phyloP scores from a whole-genome alignment of 1,284 basidiomycete species.

The Malassezia sympodialis region DNA sequence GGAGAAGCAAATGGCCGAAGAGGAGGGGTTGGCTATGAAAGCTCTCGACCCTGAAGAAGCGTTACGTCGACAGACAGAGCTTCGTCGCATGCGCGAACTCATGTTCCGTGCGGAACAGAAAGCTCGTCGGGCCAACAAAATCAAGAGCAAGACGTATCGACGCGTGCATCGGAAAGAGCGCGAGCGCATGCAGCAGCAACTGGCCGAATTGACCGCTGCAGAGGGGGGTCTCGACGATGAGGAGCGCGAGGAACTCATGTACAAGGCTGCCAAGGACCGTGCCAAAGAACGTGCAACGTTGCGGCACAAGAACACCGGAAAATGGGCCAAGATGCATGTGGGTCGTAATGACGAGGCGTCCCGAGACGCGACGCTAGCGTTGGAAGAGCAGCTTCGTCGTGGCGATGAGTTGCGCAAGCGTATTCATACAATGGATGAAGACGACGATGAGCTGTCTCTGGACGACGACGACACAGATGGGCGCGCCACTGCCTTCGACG shows the following conservation, averaged over 20 bases:
- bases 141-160: slow-evolving; percentile 88
- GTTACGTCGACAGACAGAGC: slow-evolving; percentile 64
- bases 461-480: slow-evolving; percentile 11
- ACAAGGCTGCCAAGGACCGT: slow-evolving; percentile 63
- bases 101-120: slow-evolving; percentile 88
- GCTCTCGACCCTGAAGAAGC: slow-evolving; percentile 75
- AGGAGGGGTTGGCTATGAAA: slow-evolving; percentile 71
- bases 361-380: slow-evolving; percentile 31
- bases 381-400: slow-evolving; percentile 33
- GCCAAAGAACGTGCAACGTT: slow-evolving; percentile 43
- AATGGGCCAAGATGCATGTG: slow-evolving; percentile 41
- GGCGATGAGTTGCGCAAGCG: slow-evolving; percentile 28
- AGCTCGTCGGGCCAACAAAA: slow-evolving; percentile 80
- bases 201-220: slow-evolving; percentile 42
- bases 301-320: slow-evolving; percentile 47
- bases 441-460: slow-evolving; percentile 19
- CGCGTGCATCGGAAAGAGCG: slow-evolving; percentile 71
- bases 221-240: slow-evolving; percentile 35
- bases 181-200: slow-evolving; percentile 52
- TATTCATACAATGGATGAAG: slow-evolving; percentile 27
- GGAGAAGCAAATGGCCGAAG: slow-evolving; percentile 62
- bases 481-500: slow-evolving; percentile 25
- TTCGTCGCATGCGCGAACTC: slow-evolving; percentile 78
- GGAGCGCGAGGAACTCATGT: slow-evolving; percentile 52
- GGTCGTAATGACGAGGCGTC: slow-evolving; percentile 24